A percentile compares a stretch with the other conserved stretches of the same genome.
Conservation (phyloP, 1,284 basidiomycete species). For the Hemileia vastatrix region DNA sequence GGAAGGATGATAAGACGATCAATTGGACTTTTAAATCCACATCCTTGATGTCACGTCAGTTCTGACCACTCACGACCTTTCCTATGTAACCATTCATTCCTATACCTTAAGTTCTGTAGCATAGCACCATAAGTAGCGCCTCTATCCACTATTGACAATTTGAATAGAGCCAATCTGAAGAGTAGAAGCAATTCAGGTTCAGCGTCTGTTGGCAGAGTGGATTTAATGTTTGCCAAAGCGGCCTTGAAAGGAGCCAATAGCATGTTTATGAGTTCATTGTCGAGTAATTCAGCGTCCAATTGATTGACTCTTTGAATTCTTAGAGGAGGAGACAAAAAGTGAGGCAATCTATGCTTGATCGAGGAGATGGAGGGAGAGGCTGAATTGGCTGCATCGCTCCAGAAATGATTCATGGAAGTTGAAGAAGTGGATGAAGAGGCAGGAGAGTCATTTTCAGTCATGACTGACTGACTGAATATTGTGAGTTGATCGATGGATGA, state of each 20-base stretch:
- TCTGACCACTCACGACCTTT: slow-evolving; percentile 24
- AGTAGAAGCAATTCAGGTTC: slow-evolving; percentile 72
- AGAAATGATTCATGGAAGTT: too few relatives aligned
- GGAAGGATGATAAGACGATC: slow-evolving; percentile 10
- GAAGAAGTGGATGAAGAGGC: too few relatives aligned
- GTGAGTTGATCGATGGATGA: too few relatives aligned
- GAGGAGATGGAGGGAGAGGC: too few relatives aligned
- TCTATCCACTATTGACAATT: slow-evolving; percentile 68
- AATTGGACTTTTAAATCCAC: slow-evolving; percentile 48
- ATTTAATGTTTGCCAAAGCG: slow-evolving; percentile 56
- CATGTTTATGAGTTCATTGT: slow-evolving; percentile 74
- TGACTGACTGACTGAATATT: too few relatives aligned
- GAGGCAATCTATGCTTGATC: too few relatives aligned
- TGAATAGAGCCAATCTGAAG: slow-evolving; percentile 69
- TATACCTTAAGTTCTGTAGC: slow-evolving; percentile 65
- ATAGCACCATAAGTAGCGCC: slow-evolving; percentile 81
- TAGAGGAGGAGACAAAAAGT: too few relatives aligned
- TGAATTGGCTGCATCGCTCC: too few relatives aligned
- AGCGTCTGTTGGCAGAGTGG: slow-evolving; percentile 56
- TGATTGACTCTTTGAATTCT: slow-evolving; percentile 89
- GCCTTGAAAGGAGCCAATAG: slow-evolving; percentile 72
- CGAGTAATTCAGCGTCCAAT: slow-evolving; percentile 83
- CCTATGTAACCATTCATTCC: slow-evolving; percentile 42
- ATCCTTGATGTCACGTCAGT: too few relatives aligned
- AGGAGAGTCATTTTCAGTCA: too few relatives aligned